Evolutionary conservation across 352 stramenopile species (phyloP), one percentile per base, ranked within the genome.

Genomic region (Pythium grandisporangium): DNA sequence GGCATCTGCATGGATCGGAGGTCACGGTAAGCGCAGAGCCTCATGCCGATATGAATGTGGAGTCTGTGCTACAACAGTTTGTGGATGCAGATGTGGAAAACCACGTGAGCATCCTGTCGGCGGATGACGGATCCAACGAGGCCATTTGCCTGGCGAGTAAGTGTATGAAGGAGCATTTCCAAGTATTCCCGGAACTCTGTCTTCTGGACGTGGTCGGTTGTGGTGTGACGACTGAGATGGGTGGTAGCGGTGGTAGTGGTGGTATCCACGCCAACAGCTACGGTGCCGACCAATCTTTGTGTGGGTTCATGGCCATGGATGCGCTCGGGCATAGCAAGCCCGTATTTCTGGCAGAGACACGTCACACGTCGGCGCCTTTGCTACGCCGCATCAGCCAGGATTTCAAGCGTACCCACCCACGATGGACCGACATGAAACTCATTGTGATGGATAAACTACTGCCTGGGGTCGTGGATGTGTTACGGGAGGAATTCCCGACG

Each of bases 51-150:
- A 40, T 66, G 21, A 58, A 61, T 7, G 70, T 82, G 19, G 68
- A 86, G 42, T 57, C 58, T 22, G 54, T 80, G 21, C 45, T 86
- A 4, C 73, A 86, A 45, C 57, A 68, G 26, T 86, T 86, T 33
- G 73, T 86, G n/a, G 63, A 82, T 30, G 61, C 61, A 1, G 51
- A 84, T 37, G 66, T 86, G 7, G 70, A 86, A 42, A 86, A 86
- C 55, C 73, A 86, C 53, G 73, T 74, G 42, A 86, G 73, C 25
- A 80, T 86, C 27, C 45, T 86, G 25, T 75, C 73, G 4, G 73
- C 59, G 3, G 73, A 82, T 43, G 73, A 86, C 38, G 73, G 73
- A 21, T 86, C 65, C 21, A 79, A 84, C 46, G 73, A 86, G 39
- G 67, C 70, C 6, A 82, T 84, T 50, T 86, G 73, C 43, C 39